Percentiles rank a stretch among this genome's conserved stretches.
Evolutionary conservation across 495 filamentous ascomycete genomes (phyloP).

Genomic region (Annulohypoxylon maeteangense): DNA sequence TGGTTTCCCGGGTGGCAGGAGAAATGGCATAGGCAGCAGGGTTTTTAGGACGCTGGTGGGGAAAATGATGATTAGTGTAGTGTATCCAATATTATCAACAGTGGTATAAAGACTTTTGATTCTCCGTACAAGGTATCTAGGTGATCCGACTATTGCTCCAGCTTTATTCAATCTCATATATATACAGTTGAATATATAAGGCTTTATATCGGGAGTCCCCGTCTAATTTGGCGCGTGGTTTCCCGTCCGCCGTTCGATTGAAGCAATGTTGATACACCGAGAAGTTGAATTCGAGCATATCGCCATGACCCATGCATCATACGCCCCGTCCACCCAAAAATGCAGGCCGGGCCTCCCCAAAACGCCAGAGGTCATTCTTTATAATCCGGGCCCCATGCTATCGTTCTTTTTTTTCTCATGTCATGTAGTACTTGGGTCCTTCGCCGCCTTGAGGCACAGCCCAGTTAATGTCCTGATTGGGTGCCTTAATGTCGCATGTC

Average conservation of each 20-base stretch:
- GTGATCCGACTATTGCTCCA: neutral
- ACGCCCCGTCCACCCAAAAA: neutral
- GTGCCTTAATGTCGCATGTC: constrained; percentile 98
- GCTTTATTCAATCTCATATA: constrained; percentile 14
- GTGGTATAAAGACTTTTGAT: neutral
- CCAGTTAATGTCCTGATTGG: constrained; percentile 97
- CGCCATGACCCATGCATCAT: constrained; percentile 14
- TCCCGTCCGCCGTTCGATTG: neutral
- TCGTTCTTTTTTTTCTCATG: constrained; percentile 56
- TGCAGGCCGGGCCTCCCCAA: neutral
- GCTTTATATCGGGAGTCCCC: neutral
- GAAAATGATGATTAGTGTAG: neutral
- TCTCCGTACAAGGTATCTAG: neutral
- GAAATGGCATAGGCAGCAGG: constrained; percentile 84
- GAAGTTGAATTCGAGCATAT: constrained; percentile 41
- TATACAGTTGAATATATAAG: constrained; percentile 26
- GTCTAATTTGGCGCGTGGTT: neutral
- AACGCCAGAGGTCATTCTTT: constrained; percentile 11
- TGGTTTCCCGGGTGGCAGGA: constrained; percentile 86
- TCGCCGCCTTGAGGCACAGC: constrained; percentile 94
- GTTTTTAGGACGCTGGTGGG: constrained; percentile 57
- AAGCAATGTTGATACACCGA: constrained; percentile 27
- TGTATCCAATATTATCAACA: neutral
- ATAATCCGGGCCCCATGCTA: neutral
- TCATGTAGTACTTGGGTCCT: constrained; percentile 96